Percentiles rank a stretch among this genome's conserved stretches.
Evolutionary conservation across 2,329 filamentous ascomycete species (phyloP).

Genomic region (Lomentospora prolificans): DNA sequence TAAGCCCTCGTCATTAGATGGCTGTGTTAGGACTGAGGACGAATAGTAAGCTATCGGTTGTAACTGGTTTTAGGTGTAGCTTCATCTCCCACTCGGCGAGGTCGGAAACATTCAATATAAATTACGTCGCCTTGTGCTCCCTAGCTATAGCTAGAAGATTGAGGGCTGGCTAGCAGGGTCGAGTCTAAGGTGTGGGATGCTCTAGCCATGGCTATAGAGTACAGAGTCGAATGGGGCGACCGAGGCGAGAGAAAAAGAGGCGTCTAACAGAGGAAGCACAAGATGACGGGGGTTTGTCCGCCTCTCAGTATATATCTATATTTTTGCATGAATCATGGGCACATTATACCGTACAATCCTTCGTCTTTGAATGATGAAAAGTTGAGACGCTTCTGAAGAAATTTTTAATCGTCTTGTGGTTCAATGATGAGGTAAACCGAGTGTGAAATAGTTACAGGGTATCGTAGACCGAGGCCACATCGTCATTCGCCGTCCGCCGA

Average conservation of each 20-base stretch:
- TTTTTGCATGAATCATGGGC: conserved; percentile 1
- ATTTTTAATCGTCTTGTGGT: conserved; percentile 1
- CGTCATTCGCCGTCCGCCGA: background rate
- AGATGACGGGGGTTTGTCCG: background rate
- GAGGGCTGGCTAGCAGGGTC: too few species aligned
- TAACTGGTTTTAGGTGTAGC: too few species aligned
- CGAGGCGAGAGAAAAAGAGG: background rate
- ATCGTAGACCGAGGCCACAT: conserved; percentile 7
- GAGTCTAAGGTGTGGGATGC: background rate
- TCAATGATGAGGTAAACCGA: conserved; percentile 4
- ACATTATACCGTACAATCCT: background rate
- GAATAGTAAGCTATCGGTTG: too few species aligned
- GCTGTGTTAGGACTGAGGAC: too few species aligned
- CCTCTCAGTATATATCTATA: background rate
- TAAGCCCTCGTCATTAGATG: too few species aligned
- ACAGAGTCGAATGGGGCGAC: background rate
- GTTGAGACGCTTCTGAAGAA: background rate
- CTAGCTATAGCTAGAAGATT: too few species aligned
- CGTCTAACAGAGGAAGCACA: background rate
- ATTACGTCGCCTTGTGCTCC: too few species aligned
- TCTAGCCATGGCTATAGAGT: background rate
- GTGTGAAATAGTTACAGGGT: conserved; percentile 8
- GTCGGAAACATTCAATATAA: too few species aligned
- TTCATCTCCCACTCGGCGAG: too few species aligned
- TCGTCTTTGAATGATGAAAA: background rate